Evolutionary conservation across 257 asterid species (phyloP), one percentile per base, ranked within the genome.

Genomic region (Ehretia macrophylla): DNA sequence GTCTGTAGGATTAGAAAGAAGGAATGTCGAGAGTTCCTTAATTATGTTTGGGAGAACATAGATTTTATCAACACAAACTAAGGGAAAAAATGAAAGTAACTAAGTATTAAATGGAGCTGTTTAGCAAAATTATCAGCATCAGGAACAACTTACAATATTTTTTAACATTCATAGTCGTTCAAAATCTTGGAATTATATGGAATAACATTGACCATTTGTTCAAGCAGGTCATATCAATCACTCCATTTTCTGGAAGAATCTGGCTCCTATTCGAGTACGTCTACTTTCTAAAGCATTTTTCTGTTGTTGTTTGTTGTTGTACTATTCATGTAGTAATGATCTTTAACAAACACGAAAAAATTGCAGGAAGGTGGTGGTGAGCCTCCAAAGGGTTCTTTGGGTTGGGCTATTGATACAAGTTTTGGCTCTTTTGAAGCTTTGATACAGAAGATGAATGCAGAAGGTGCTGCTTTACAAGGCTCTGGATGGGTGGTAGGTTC

Each of bases 171-270:
- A n/a, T n/a, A n/a, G n/a, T n/a, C n/a, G n/a, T n/a, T 40, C 37
- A 5, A 21, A 13, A 17, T n/a, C 11, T 17, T 62, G 54, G 51
- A 20, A 9, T n/a, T n/a, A n/a, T n/a, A n/a, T 38, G 14, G 16
- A 11, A 27, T 69, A 46, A 69, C 64, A 58, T 61, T 62, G 22
- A 55, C 5, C 37, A 19, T 46, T 51, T 47, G 51, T 56, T 63
- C 50, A 37, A 55, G 22, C 81, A 85, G 97, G 96, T 72, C 97
- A 90, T 63, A 65, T 90, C 60, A 90, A 87, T 61, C 97, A 90
- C 83, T 83, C 97, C 13, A 85, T 90, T 62, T 90, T 90, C 84
- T 90, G 97, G 97, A 79, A 85, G 75, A 90, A 85, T 71, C 94
- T 90, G 70, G 85, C 96, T 52, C 95, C 97, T 32, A 62, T 68